Evolutionary conservation across 306 rosid genomes (phyloP), one percentile per base, ranked within the genome.

Genomic region (Fragaria nilgerrensis): DNA sequence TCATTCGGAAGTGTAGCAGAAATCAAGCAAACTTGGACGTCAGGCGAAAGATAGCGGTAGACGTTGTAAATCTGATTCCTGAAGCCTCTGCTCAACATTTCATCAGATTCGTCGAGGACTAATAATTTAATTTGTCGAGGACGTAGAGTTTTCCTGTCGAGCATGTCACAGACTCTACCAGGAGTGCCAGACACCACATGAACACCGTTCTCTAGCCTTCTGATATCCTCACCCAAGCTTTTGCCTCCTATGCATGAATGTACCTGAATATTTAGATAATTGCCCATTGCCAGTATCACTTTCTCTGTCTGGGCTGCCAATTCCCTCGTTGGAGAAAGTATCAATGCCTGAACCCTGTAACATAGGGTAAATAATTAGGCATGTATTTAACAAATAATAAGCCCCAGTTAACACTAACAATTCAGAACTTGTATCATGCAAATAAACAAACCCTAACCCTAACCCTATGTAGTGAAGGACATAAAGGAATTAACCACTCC

Each of bases 1-100:
- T 94, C 98, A 87, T 94, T 96, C 55, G 98, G 98, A 80, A 94
- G 98, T 37, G 98, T 94, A 45, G 98, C 98, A 77, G 98, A 94
- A 84, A 94, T 94, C 87, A 94, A 88, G 87, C 64, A 76, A 84
- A 94, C 98, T 97, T 94, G 56, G 78, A 95, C 97, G 97, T 52
- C 39, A 4, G 39, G 39, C 39, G 39, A 36, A 36, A 95, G 99
- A 83, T 95, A n/a, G 19, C 98, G 87, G 76, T 94, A 94, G 44
- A 94, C 95, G 75, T 94, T 96, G 74, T 94, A 94, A 78, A 94
- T 94, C 81, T 92, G 96, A 78, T 94, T 95, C 85, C 92, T 94
- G 84, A 92, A 94, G 36, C 99, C 98, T 85, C 97, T 88, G 85
- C 97, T 94, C 93, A 94, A 80, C 98, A 94, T 94, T 75, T 95